Evolutionary conservation across 2,329 filamentous ascomycete species (phyloP), one percentile per base, ranked within the genome.

Genomic region (Tothia fuscella): DNA sequence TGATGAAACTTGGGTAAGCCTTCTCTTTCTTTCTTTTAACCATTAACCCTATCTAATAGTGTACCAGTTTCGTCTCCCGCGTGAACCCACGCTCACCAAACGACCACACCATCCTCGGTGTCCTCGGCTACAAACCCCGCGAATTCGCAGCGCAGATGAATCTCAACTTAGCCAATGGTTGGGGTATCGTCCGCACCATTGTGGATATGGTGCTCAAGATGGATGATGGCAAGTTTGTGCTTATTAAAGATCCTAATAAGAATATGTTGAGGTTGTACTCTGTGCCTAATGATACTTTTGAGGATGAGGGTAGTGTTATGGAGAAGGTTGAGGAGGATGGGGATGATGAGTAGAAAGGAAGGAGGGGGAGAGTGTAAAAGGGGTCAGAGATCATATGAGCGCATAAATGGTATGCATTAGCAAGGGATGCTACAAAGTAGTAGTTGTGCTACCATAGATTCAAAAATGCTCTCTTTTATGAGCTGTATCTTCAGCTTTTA

Each of bases 61-160:
- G 20, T 34, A 46, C n/a, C 52, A 89, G 89, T 55, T 98, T 98
- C 67, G 87, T 98, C 49, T 95, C 89, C 41, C 87, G 91, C 56
- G 76, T 79, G 53, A 94, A 89, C 71, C 89, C 91, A 51, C 89
- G 91, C 70, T 78, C 76, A 55, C 87, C 91, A 59, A 83, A 93
- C 60, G 86, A 86, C 64, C 91, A 98, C 67, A 83, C 96, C 58
- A 79, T 98, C 50, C 78, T 98, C 40, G 91, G 91, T 53, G 91
- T 98, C 44, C 75, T 95, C 24, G 88, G 88, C 64, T 96, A 93
- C 80, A 98, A 98, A 72, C 91, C 91, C 28, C 81, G 84, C 54
- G 93, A 98, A 60, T 96, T 98, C 54, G 91, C 91, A 48, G 74
- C 76, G 57, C 91, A 98, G 72, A 98, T 98, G 91, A 95, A 95